Percentiles rank a stretch among this genome's conserved stretches.
Conservation (phyloP, 495 filamentous ascomycete species). For the Tuber calosporum region DNA sequence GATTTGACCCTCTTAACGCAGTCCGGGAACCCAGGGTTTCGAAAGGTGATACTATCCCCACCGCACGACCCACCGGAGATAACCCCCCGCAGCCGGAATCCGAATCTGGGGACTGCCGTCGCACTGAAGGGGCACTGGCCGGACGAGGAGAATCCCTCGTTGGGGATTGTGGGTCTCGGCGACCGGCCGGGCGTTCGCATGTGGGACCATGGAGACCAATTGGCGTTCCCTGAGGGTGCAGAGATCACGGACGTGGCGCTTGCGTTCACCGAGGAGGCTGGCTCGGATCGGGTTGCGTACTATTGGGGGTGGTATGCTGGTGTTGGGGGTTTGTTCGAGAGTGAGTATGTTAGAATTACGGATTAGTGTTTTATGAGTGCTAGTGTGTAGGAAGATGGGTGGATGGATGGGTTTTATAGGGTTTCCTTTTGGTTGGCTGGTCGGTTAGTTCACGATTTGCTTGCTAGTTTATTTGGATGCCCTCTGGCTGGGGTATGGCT, state of each 20-base stretch:
- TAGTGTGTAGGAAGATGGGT: background rate
- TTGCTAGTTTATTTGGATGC: background rate
- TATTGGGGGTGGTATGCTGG: conserved; percentile 39
- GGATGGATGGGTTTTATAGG: background rate
- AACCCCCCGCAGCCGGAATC: background rate
- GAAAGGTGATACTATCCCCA: conserved; percentile 20
- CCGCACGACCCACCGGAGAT: conserved; percentile 20
- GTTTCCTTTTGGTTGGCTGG: background rate
- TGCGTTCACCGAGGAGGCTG: conserved; percentile 32
- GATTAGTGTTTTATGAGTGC: conserved; percentile 7
- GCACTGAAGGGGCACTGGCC: conserved; percentile 37
- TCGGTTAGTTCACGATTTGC: background rate
- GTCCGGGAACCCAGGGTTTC: conserved; percentile 21
- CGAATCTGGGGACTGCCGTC: conserved; percentile 12
- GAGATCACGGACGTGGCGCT: conserved; percentile 28
- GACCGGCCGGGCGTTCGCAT: conserved; percentile 15
- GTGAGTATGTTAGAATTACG: conserved; percentile 28
- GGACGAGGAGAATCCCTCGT: conserved; percentile 5
- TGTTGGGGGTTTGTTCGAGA: conserved; percentile 33
- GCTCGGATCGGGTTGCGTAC: conserved; percentile 17
- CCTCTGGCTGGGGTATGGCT: background rate
- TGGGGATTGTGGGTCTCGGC: conserved; percentile 4
- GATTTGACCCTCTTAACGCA: conserved; percentile 28
- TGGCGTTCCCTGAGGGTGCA: conserved; percentile 32
- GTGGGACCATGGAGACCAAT: conserved; percentile 24